A percentile compares a stretch with the other conserved stretches of the same genome.
phyloP scores from a whole-genome alignment of 2,329 filamentous ascomycete genomes.

The Clonostachys rosea region DNA sequence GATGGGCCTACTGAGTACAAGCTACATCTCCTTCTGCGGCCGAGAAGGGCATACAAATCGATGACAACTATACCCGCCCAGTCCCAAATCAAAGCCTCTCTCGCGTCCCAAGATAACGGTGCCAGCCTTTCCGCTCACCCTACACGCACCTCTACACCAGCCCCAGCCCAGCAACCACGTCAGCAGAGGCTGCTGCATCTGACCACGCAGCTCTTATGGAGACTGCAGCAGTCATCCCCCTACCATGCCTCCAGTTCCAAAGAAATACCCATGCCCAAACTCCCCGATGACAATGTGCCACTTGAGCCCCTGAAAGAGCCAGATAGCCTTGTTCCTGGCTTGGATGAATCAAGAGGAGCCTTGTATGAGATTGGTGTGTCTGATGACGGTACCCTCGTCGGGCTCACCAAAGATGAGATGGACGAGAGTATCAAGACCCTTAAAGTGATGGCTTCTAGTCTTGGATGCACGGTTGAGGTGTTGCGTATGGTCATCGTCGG shows the following conservation, averaged over 20 bases:
- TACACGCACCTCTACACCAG: constrained; percentile 18
- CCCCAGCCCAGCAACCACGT: constrained; percentile 60
- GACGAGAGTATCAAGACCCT: constrained; percentile 84
- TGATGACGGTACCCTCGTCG: constrained; percentile 88
- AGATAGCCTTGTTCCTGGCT: constrained; percentile 63
- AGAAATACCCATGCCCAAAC: constrained; percentile 67
- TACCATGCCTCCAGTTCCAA: constrained; percentile 79
- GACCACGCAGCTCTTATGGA: constrained; percentile 92
- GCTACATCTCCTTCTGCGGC: constrained; percentile 79
- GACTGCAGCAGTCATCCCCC: constrained; percentile 89
- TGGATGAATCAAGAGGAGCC: constrained; percentile 90
- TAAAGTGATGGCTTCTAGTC: constrained; percentile 83
- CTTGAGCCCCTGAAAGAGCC: constrained; percentile 40
- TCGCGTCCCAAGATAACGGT: constrained; percentile 1
- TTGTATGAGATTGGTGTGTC: constrained; percentile 95
- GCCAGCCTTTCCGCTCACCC: background rate
- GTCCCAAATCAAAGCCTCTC: background rate
- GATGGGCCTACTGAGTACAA: constrained; percentile 97
- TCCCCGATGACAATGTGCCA: constrained; percentile 60
- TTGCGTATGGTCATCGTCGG: constrained; percentile 81
- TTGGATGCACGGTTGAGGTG: constrained; percentile 82
- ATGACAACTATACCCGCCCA: constrained; percentile 53
- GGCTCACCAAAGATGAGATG: constrained; percentile 85
- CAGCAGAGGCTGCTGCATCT: constrained; percentile 85
- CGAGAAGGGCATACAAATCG: constrained; percentile 67